Conservation (phyloP, 1,284 basidiomycete genomes). For the Dichomitus squalens region DNA sequence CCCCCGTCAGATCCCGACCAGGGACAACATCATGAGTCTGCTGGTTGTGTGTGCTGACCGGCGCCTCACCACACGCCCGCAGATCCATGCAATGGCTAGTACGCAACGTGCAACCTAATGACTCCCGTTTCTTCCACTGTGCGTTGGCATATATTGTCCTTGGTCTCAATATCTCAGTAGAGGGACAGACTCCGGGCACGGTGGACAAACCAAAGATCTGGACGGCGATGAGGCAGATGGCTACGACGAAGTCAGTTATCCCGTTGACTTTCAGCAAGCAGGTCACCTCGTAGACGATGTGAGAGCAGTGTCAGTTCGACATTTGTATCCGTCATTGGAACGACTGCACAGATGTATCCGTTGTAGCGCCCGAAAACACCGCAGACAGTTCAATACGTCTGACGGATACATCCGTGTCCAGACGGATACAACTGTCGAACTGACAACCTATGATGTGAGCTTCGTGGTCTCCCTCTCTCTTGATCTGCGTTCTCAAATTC, state of each 20-base stretch:
- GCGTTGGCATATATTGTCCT: conserved; percentile 31
- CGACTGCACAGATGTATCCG: no score
- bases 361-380: no score
- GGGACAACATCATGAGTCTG: conserved; percentile 80
- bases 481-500: background rate
- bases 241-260: conserved; percentile 83
- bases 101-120: conserved; percentile 73
- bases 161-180: background rate
- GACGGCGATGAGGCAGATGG: conserved; percentile 73
- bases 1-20: conserved; percentile 70
- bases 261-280: conserved; percentile 71
- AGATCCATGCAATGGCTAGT: conserved; percentile 95
- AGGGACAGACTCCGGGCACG: conserved; percentile 73
- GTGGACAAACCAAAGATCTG: conserved; percentile 77
- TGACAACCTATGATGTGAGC: no score
- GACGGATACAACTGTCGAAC: no score
- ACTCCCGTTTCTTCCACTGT: conserved; percentile 94
- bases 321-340: no score
- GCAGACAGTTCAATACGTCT: no score
- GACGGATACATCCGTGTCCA: no score
- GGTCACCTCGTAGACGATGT: conserved; percentile 88
- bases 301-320: conserved; percentile 31
- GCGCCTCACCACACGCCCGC: background rate
- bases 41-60: background rate
- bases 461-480: no score